A percentile compares a stretch with the other conserved stretches of the same genome.
These are phyloP conservation scores for Thalia dealbata DNA, from an alignment of 176 grass and related monocot species.

Conservation along the genomic window DNA sequence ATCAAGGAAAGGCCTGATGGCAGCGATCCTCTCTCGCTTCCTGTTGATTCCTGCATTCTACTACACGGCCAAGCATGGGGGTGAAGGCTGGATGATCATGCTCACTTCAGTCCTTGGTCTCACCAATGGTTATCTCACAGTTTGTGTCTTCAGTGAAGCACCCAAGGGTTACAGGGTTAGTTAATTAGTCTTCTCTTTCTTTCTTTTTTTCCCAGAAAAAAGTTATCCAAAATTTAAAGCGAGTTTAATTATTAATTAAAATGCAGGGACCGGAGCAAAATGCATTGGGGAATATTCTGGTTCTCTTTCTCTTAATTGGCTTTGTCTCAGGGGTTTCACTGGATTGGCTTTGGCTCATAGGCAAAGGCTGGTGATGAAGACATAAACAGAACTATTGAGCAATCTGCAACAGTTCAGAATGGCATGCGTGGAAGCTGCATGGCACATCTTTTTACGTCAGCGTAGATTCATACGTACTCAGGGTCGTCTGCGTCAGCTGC, in stretches of 20 bases:
- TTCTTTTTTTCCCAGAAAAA: too few relatives aligned
- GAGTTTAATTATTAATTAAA: neutral
- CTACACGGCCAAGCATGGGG: slow-evolving; percentile 47
- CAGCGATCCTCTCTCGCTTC: slow-evolving; percentile 25
- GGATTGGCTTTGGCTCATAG: neutral
- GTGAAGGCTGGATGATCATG: slow-evolving; percentile 65
- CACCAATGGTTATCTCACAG: slow-evolving; percentile 49
- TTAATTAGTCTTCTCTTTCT: neutral
- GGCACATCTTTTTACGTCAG: too few relatives aligned
- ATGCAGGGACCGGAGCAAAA: slow-evolving; percentile 62
- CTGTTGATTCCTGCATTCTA: slow-evolving; percentile 58
- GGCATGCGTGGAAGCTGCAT: too few relatives aligned
- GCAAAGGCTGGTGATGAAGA: slow-evolving; percentile 11
- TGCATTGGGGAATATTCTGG: slow-evolving; percentile 57
- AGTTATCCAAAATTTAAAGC: neutral
- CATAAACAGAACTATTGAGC: too few relatives aligned
- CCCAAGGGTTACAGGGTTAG: slow-evolving; percentile 54
- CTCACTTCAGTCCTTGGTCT: slow-evolving; percentile 40
- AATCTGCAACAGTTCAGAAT: too few relatives aligned
- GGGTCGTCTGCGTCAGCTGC: too few relatives aligned
- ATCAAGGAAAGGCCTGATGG: slow-evolving; percentile 44
- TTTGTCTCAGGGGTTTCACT: neutral
- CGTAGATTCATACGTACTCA: too few relatives aligned
- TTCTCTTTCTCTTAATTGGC: slow-evolving; percentile 14
- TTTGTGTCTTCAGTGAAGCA: slow-evolving; percentile 45